Conservation (phyloP, 176 grass and related monocot genomes). For the Lolium rigidum region DNA sequence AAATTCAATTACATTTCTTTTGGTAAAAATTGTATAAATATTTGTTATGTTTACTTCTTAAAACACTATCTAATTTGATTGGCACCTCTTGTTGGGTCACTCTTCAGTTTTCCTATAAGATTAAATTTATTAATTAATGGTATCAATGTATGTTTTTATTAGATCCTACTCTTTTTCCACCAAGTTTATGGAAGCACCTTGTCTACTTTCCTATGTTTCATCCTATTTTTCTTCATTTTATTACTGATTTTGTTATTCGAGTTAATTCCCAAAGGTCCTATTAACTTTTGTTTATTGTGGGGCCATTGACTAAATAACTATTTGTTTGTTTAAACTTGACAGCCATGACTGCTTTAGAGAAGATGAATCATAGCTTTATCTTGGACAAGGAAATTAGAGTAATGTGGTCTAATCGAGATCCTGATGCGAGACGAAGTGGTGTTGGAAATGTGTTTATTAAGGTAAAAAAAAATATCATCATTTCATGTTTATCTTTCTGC, state of each 20-base stretch:
- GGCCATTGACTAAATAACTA: constrained; percentile 31
- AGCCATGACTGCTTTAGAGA: constrained; percentile 61
- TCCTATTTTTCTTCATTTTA: background rate
- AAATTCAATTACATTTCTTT: too few relatives aligned
- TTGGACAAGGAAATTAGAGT: constrained; percentile 75
- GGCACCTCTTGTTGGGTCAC: background rate
- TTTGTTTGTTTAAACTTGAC: constrained; percentile 21
- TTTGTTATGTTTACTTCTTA: background rate
- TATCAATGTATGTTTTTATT: background rate
- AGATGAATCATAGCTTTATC: constrained; percentile 69
- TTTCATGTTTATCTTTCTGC: background rate
- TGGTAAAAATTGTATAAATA: background rate
- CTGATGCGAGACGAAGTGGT: constrained; percentile 67
- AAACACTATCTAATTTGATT: background rate
- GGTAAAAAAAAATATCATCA: constrained; percentile 42
- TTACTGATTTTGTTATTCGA: background rate
- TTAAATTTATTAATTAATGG: background rate
- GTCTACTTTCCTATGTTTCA: background rate
- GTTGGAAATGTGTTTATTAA: constrained; percentile 93
- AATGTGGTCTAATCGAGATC: constrained; percentile 85
- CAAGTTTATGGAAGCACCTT: background rate
- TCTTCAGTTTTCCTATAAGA: background rate
- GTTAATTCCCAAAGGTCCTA: background rate
- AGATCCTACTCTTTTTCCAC: background rate
- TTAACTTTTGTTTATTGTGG: background rate